Conservation (phyloP, 2,329 filamentous ascomycete genomes). For the Ophiognomonia clavigignenti-juglandacearum region DNA sequence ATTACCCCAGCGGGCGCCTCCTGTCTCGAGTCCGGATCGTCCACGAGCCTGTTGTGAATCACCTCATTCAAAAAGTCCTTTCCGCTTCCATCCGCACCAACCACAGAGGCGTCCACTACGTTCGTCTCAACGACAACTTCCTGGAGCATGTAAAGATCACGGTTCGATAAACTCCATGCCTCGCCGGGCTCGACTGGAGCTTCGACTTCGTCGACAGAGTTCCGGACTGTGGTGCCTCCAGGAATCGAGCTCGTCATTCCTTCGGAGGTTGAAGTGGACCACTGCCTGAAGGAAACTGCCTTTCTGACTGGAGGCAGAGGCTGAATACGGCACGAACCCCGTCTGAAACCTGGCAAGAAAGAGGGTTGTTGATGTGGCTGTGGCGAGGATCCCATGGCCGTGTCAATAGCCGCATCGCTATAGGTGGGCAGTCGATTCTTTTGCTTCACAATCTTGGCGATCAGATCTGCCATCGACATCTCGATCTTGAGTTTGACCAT, state of each 20-base stretch:
- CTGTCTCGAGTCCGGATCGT: neutral
- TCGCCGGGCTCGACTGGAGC: neutral
- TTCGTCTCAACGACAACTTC: slow-evolving; percentile 3
- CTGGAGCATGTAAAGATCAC: slow-evolving; percentile 7
- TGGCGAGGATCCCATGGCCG: neutral
- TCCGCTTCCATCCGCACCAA: neutral
- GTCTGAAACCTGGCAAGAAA: neutral
- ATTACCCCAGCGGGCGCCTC: neutral
- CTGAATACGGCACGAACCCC: neutral
- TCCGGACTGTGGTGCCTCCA: neutral
- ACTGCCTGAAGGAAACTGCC: neutral
- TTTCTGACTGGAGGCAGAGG: slow-evolving; percentile 1
- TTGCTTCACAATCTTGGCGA: slow-evolving; percentile 25
- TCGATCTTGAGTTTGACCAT: slow-evolving; percentile 43
- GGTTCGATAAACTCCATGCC: neutral
- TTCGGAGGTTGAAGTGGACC: neutral
- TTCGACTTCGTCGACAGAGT: neutral
- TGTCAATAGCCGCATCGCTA: neutral
- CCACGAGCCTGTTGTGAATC: neutral
- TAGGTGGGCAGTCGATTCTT: neutral
- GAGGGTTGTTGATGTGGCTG: neutral
- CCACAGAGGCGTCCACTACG: neutral
- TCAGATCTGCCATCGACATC: slow-evolving; percentile 43
- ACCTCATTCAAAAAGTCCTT: neutral
- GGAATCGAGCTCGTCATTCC: neutral